Conservation (phyloP, 306 rosid species). For the Fagus crenata region DNA sequence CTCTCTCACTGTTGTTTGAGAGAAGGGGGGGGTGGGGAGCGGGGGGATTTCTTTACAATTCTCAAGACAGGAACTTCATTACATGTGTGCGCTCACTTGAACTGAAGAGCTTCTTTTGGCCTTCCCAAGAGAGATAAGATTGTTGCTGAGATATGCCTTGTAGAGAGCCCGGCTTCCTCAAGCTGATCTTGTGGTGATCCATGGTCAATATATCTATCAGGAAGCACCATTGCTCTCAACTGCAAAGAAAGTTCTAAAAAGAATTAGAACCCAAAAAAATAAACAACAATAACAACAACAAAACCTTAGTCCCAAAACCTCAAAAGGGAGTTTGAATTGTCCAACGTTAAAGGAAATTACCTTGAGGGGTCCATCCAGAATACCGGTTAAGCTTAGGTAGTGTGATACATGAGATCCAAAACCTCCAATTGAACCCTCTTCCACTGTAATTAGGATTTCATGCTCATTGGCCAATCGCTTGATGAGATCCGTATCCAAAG, state of each 20-base stretch:
- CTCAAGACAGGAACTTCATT: constrained; percentile 16
- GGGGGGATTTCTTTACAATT: constrained; percentile 25
- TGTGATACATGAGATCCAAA: constrained; percentile 93
- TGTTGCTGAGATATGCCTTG: constrained; percentile 73
- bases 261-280: constrained; percentile 6
- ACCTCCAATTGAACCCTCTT: constrained; percentile 93
- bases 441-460: constrained; percentile 76
- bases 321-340: neutral
- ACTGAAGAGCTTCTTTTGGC: constrained; percentile 69
- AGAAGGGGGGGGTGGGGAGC: too few species aligned
- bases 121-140: constrained; percentile 64
- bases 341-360: constrained; percentile 40
- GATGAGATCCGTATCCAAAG: constrained; percentile 70
- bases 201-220: constrained; percentile 89
- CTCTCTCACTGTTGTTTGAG: too few species aligned
- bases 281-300: neutral
- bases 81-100: constrained; percentile 35
- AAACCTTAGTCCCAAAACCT: neutral
- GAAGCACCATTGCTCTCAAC: constrained; percentile 90
- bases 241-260: constrained; percentile 33
- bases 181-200: constrained; percentile 72
- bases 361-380: constrained; percentile 79
- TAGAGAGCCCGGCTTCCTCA: constrained; percentile 75
- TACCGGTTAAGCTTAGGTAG: constrained; percentile 68
- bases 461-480: constrained; percentile 66